These are phyloP conservation scores for Chlamydomonas sp. DNA, from an alignment of 139 green algal genomes.

Conservation along the genomic window DNA sequence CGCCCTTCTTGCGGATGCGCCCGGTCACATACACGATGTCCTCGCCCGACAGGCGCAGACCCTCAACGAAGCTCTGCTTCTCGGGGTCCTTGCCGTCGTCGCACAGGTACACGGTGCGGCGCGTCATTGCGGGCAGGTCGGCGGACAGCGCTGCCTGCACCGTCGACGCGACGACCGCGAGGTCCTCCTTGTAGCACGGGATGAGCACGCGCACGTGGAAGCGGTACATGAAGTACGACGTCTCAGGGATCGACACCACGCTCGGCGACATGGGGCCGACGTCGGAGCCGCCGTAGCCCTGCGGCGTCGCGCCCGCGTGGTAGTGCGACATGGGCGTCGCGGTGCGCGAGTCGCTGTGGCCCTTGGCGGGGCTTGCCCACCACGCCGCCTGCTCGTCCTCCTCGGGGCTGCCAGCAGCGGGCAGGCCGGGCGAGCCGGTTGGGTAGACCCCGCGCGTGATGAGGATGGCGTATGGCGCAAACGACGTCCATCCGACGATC, in stretches of 20 bases:
- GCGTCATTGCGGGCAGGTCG: conserved; percentile 11
- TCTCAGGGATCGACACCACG: not conserved
- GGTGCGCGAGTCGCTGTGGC: not conserved
- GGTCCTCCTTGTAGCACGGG: conserved; percentile 42
- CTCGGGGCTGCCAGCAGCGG: conserved; percentile 9
- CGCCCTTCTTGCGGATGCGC: conserved; percentile 27
- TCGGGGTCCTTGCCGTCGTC: conserved; percentile 25
- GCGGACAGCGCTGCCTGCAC: conserved; percentile 16
- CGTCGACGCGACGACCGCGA: conserved; percentile 24
- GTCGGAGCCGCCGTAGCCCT: not conserved
- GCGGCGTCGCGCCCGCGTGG: not conserved
- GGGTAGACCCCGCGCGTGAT: conserved; percentile 17
- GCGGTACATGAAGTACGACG: conserved; percentile 12
- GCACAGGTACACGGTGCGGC: conserved; percentile 24
- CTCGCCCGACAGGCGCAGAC: not conserved
- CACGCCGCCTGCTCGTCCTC: not conserved
- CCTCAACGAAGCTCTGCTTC: conserved; percentile 18
- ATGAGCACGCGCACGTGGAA: conserved; percentile 36
- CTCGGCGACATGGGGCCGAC: conserved; percentile 1
- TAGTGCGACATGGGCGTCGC: not conserved
- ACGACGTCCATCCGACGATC: conserved; percentile 29
- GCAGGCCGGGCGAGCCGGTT: conserved; percentile 13
- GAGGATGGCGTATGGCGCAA: conserved; percentile 35
- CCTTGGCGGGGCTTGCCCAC: not conserved
- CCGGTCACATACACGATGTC: conserved; percentile 9